Base-by-base conservation (phyloP, 1,284 basidiomycete genomes). In the Cystobasidium sp. region DNA sequence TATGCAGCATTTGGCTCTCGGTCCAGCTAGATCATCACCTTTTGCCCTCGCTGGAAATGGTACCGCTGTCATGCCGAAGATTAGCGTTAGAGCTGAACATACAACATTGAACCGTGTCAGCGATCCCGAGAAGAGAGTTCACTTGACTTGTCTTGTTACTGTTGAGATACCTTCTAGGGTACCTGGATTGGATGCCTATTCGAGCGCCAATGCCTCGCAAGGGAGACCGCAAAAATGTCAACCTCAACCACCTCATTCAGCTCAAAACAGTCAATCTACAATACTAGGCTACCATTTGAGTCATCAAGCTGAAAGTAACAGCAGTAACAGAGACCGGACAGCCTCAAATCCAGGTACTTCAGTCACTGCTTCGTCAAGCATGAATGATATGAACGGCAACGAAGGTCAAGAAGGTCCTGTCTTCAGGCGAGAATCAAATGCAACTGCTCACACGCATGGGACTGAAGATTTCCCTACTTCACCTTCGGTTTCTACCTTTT, bases 61-160 rank as follows among this genome's bases (percentile, higher is more conserved):
- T 31, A 31, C 31, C 31, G 31, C 31, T 31, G 46, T 80, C 56
- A 70, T 70, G 37, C 83, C 83, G 0, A 77, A 78, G 22, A 69
- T 83, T 55, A 80, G 78, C 44, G 80, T 82, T 6, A 75, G 78
- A 14, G 79, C 82, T 3, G 83, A 83, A 62, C 82, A 82, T 59
- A 43, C 75, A 14, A 79, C 78, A 22, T 77, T 83, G 59, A 79
- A 80, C 61, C 76, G 81, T 68, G 80, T 79, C 56, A 71, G 74
- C 37, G 78, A 79, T 7, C 74, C 71, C 18, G 79, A 78, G 46
- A 77, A 77, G 74, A 82, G 81, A 76, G 77, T 82, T 75, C 81
- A 83, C 62, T 77, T 83, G 14, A 82, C 83, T 24, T 83, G 82
- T 66, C 80, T 82, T 52, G 77, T 83, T 43, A 79, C 81, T 47